Evolutionary conservation across 2,329 filamentous ascomycete genomes (phyloP), one percentile per base, ranked within the genome.

Genomic region (Lecanosticta acicola): DNA sequence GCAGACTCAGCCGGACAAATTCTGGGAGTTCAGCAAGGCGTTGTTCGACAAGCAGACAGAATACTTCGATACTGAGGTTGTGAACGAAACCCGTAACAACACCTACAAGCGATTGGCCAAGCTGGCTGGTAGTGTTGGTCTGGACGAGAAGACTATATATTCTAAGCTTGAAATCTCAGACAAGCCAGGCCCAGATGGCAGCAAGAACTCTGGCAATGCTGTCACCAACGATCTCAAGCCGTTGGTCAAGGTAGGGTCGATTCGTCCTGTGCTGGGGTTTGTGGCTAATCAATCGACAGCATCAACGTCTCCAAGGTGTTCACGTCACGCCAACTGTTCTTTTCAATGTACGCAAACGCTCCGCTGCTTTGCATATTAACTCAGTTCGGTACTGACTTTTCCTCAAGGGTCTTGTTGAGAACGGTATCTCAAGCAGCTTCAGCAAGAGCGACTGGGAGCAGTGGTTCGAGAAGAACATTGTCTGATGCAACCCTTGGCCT

Each of bases 261-360:
- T 8, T 35, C 18, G 32, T 26, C 20, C 39, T 38, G 26, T 46
- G 43, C 19, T 48, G 14, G 57, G 75, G 71, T 11, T 11, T 29
- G 68, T 69, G 39, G 18, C n/a, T 41, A 14, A 41, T 8, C 10
- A 3, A 5, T 7, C 5, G 17, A 19, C 24, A 41, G 39, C 44
- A 46, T 38, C 76, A 87, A 59, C 74, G 91, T 35, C 69, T 93
- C 56, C 78, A 86, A 7, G 85, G 90, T 10, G 80, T 95, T 35
- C 91, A 97, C 71, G 87, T 96, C 33, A 91, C 87, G 34, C 91
- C 91, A 1, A 96, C 90, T 0, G 88, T 91, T 16, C 75, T 94
- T 40, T 90, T 94, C 66, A 82, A 97, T 67, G 89, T 68, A 51
- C 55, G 60, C 41, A 18, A 19, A 8, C 29, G 32, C 19, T 9